These are phyloP conservation scores for Podospora fimiseda DNA, from an alignment of 495 filamentous ascomycete species.

Conservation along the genomic window DNA sequence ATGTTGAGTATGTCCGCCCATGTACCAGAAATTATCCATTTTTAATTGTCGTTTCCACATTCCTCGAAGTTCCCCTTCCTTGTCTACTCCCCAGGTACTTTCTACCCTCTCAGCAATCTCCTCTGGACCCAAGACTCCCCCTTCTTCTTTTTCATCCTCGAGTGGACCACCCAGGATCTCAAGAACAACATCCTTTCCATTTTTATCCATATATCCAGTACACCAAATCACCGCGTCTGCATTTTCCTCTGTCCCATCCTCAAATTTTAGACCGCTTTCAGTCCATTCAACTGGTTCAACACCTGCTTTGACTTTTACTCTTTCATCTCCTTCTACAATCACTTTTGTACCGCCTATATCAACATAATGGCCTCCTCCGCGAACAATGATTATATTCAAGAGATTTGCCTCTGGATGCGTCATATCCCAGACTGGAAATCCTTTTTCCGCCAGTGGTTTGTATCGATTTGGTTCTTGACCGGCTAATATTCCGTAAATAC, in stretches of 20 bases:
- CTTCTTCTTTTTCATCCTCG: neutral
- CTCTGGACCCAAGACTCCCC: constrained; percentile 12
- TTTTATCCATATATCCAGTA: constrained; percentile 28
- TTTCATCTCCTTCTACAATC: constrained; percentile 17
- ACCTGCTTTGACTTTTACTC: constrained; percentile 15
- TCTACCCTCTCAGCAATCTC: constrained; percentile 27
- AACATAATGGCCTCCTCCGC: constrained; percentile 30
- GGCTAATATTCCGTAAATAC: constrained; percentile 9
- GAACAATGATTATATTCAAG: constrained; percentile 19
- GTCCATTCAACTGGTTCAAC: constrained; percentile 24
- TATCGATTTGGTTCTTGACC: constrained; percentile 26
- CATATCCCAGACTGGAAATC: constrained; percentile 26
- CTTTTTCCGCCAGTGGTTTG: constrained; percentile 16
- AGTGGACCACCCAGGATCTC: constrained; percentile 16
- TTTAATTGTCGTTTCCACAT: constrained; percentile 25
- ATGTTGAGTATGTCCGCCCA: constrained; percentile 22
- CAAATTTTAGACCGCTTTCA: constrained; percentile 20
- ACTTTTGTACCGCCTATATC: constrained; percentile 24
- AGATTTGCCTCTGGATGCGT: constrained; percentile 16
- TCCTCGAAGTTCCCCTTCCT: constrained; percentile 29
- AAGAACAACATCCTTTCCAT: constrained; percentile 13
- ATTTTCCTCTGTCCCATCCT: constrained; percentile 21
- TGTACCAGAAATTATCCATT: constrained; percentile 29
- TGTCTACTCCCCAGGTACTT: constrained; percentile 24
- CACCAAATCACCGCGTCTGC: constrained; percentile 33